Base-by-base conservation (phyloP, 1,139 yeast genomes). In the Taiozyma sp. region DNA sequence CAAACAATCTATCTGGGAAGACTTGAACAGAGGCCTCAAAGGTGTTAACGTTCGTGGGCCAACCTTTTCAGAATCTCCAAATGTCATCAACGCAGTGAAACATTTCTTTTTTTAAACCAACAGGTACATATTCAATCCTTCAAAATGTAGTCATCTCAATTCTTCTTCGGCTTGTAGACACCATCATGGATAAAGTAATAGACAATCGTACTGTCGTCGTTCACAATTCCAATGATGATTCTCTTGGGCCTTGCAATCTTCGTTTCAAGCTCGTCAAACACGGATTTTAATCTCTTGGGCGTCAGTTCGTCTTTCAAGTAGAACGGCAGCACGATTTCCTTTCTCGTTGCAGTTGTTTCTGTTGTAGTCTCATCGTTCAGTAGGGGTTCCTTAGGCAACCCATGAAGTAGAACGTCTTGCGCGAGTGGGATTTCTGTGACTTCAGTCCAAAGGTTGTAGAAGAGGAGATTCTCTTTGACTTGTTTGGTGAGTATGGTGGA, bases 171-270 rank as follows among this genome's bases (percentile, higher is more conserved):
- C 62, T 80, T 80, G 34, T 75, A 79, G 14, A 84, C 69, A 3
- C 91, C 91, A 58, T 81, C 82, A 63, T 83, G 80, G 14, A 83
- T 72, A 62, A 79, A 79, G 63, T 86, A 85, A 59, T 81, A 85
- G 27, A 84, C 84, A 14, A 84, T 73, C 0, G 91, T 82, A 1
- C 88, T 84, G 62, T 86, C 93, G 53, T 77, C 78, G 58, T 78
- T 82, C 5, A 79, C 74, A 12, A 85, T 70, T 0, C 79, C 91
- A 42, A 82, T 57, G 0, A 83, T 70, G 2, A 85, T 57, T 52
- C 82, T 67, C 32, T 65, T 66, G 0, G 83, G 80, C 32, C 79
- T 63, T n/a, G 16, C 16, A 0, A 57, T 55, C 3, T 51, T 42
- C 27, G 51, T 45, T 44, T 62, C 61, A 0, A 73, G 48, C 3